A percentile compares a stretch with the other conserved stretches of the same genome.
Evolutionary conservation across 2,329 filamentous ascomycete genomes (phyloP).

Genomic region (Chaetomiaceae sp.): DNA sequence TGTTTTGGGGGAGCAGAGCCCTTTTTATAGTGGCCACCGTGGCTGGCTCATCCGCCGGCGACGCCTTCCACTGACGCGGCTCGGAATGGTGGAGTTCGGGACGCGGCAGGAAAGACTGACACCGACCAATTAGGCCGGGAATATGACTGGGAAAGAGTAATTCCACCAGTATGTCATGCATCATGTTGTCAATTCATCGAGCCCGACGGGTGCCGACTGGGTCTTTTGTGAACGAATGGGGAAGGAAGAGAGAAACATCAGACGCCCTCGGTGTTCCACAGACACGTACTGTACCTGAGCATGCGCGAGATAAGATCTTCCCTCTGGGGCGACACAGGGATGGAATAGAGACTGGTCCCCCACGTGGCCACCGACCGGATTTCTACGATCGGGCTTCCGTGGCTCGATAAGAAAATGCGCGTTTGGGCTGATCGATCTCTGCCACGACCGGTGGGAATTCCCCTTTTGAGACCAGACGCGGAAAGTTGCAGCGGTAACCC

Average conservation of each 20-base stretch:
- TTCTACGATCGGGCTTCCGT: background rate
- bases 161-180: too few species aligned
- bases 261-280: constrained; percentile 1
- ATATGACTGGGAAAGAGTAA: background rate
- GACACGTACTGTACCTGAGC: background rate
- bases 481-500: background rate
- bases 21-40: too few species aligned
- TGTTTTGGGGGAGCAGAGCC: too few species aligned
- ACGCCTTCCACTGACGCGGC: too few species aligned
- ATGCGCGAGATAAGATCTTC: background rate
- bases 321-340: background rate
- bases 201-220: background rate
- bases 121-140: background rate
- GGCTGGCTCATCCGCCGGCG: too few species aligned
- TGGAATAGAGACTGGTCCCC: background rate
- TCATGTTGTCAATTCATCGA: background rate
- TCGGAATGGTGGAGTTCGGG: too few species aligned
- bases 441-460: background rate
- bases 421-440: background rate
- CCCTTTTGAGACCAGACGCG: background rate
- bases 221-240: background rate
- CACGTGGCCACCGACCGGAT: background rate
- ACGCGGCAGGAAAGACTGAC: too few species aligned
- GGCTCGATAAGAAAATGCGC: background rate
- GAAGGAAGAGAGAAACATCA: background rate